These are phyloP conservation scores for Carallia brachiata DNA, from an alignment of 345 rosid species.

Conservation along the genomic window DNA sequence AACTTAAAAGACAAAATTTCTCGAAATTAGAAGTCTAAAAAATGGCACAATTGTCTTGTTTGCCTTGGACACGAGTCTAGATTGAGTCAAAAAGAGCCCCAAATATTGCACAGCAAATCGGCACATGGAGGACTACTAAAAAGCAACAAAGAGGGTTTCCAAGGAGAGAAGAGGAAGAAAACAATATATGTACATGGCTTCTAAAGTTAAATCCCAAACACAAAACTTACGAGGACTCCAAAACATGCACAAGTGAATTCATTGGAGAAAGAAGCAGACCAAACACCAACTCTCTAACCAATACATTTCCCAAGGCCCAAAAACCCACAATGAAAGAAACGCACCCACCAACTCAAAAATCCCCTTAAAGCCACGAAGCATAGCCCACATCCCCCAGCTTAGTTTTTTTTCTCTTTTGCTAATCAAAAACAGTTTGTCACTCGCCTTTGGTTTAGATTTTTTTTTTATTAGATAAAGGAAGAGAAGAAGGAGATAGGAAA, in stretches of 20 bases:
- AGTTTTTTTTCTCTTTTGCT: too few species aligned
- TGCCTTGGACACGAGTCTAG: constrained; percentile 56
- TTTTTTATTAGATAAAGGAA: too few species aligned
- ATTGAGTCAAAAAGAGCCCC: constrained; percentile 57
- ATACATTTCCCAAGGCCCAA: not conserved
- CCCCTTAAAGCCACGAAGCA: too few species aligned
- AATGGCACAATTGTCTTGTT: constrained; percentile 32
- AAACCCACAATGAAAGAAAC: not conserved
- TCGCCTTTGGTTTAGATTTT: too few species aligned
- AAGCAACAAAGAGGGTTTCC: constrained; percentile 39
- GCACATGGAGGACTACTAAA: constrained; percentile 39
- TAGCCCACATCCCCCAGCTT: too few species aligned
- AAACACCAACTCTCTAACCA: not conserved
- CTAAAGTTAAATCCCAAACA: constrained; percentile 12
- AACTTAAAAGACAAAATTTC: constrained; percentile 13
- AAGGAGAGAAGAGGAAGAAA: constrained; percentile 23
- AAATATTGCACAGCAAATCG: constrained; percentile 26
- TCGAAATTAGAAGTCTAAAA: constrained; percentile 6
- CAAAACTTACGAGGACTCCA: constrained; percentile 19
- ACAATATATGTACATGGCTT: constrained; percentile 11
- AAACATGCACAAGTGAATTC: not conserved
- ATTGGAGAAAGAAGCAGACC: constrained; percentile 1
- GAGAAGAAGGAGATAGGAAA: too few species aligned
- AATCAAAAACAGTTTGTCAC: too few species aligned
- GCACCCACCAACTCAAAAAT: not conserved